Conservation (phyloP, 1,284 basidiomycete genomes). For the Pyrrhoderma lamaoense region DNA sequence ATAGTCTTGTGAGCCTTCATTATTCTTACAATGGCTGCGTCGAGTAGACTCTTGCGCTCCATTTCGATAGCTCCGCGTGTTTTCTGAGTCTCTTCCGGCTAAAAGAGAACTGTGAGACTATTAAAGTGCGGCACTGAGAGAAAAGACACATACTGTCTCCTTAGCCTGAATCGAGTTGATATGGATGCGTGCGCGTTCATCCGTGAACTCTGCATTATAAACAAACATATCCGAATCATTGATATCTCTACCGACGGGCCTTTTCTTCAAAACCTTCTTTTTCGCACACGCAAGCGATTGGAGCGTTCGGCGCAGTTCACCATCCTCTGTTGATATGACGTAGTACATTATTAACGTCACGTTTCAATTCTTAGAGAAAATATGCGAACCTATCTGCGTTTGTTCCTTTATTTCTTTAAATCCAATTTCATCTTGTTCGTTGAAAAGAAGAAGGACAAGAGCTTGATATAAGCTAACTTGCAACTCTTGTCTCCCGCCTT, state of each 20-base stretch:
- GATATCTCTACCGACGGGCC: constrained; percentile 76
- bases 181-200: constrained; percentile 74
- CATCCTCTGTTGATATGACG: constrained; percentile 44
- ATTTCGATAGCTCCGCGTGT: constrained; percentile 82
- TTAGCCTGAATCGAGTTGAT: constrained; percentile 97
- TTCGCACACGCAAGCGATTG: constrained; percentile 90
- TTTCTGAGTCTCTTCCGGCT: constrained; percentile 82
- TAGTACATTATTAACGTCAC: background rate
- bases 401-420: constrained; percentile 65
- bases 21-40: constrained; percentile 90
- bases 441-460: constrained; percentile 86
- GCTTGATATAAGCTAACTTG: constrained; percentile 89
- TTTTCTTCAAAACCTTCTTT: constrained; percentile 83
- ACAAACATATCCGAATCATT: constrained; percentile 69
- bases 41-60: constrained; percentile 80
- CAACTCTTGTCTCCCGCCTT: constrained; percentile 69
- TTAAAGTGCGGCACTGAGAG: background rate
- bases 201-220: constrained; percentile 81
- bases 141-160: constrained; percentile 56
- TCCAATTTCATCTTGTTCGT: constrained; percentile 51
- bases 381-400: constrained; percentile 66
- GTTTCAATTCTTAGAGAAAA: background rate
- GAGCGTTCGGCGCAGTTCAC: constrained; percentile 74
- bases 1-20: constrained; percentile 89
- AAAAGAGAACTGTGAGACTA: constrained; percentile 1